phyloP scores from a whole-genome alignment of 106 monocot species.

The Apostasia ramifera region DNA sequence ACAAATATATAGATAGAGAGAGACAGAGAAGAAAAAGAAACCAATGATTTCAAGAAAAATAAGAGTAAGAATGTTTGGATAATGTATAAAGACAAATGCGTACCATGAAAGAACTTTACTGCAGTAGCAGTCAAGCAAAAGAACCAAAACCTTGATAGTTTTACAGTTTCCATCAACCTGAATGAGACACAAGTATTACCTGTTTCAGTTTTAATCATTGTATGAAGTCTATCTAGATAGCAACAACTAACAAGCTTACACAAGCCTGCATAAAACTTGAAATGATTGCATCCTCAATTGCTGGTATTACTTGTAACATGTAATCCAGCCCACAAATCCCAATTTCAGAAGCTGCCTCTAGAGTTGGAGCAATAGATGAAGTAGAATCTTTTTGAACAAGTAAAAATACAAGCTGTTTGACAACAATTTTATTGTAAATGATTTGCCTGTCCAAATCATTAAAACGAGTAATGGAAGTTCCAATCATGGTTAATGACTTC shows the following conservation, averaged over 20 bases:
- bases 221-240: neutral
- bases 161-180: conserved; percentile 38
- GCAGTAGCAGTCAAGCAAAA: conserved; percentile 64
- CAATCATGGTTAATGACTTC: conserved; percentile 56
- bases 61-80: too few relatives aligned
- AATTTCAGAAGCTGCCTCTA: conserved; percentile 57
- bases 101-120: conserved; percentile 75
- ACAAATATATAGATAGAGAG: too few relatives aligned
- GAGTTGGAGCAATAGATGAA: conserved; percentile 41
- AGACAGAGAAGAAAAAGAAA: too few relatives aligned
- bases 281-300: conserved; percentile 59
- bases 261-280: conserved; percentile 33
- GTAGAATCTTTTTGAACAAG: conserved; percentile 35
- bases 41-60: too few relatives aligned
- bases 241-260: conserved; percentile 32
- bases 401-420: conserved; percentile 51
- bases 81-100: neutral
- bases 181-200: conserved; percentile 5
- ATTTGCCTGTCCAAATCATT: conserved; percentile 32
- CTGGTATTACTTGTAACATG: conserved; percentile 43
- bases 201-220: neutral
- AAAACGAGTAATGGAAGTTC: conserved; percentile 36
- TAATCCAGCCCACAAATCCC: conserved; percentile 29
- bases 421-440: conserved; percentile 40
- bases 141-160: conserved; percentile 34